Conservation (phyloP, 1,139 yeast genomes). For the Saccharomyces hybrid region DNA sequence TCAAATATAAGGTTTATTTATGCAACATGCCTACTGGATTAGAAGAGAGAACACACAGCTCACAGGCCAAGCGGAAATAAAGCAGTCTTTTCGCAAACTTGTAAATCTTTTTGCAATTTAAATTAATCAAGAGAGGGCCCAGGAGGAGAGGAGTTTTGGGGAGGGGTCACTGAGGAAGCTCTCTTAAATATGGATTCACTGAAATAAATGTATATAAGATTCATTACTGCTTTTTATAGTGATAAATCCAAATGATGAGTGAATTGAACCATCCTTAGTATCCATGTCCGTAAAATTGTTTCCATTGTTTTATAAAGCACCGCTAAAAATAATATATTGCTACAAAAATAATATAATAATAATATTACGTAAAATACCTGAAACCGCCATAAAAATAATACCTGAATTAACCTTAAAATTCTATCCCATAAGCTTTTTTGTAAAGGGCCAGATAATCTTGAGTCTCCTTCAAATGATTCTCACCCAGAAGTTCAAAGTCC, state of each 20-base stretch:
- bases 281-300: too few species aligned
- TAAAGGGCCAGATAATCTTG: constrained; percentile 28
- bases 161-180: too few species aligned
- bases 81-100: not conserved
- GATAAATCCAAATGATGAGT: too few species aligned
- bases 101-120: not conserved
- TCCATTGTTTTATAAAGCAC: not conserved
- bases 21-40: not conserved
- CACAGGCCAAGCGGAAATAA: not conserved
- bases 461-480: constrained; percentile 23
- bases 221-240: not conserved
- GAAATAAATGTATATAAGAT: too few species aligned
- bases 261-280: too few species aligned
- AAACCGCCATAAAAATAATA: not conserved
- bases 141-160: too few species aligned
- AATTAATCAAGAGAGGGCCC: too few species aligned
- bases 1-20: not conserved
- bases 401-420: constrained; percentile 4
- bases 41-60: not conserved
- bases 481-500: constrained; percentile 18
- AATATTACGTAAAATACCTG: not conserved
- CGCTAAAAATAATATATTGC: not conserved
- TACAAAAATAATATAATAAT: not conserved
- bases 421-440: constrained; percentile 21
- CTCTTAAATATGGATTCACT: too few species aligned